Percentiles rank a stretch among this genome's conserved stretches.
These are phyloP conservation scores for Phytopythium aichiense DNA, from an alignment of 352 stramenopile species.

Conservation along the genomic window DNA sequence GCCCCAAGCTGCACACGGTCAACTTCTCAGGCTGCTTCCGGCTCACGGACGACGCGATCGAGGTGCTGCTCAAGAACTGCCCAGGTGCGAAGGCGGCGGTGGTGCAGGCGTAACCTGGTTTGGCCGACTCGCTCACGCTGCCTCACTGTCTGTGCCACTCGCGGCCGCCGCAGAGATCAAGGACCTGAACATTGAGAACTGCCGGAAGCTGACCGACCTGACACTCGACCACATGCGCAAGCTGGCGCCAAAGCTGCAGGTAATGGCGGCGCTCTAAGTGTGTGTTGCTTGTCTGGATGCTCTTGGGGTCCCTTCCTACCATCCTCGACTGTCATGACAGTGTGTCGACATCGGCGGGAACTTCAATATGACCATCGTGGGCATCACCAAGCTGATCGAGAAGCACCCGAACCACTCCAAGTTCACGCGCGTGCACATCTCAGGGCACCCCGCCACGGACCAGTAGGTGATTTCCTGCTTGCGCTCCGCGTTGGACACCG, in stretches of 20 bases:
- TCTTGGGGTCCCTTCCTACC: background rate
- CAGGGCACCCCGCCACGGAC: constrained; percentile 76
- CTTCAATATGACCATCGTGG: constrained; percentile 88
- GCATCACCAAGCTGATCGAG: constrained; percentile 87
- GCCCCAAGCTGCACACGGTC: constrained; percentile 80
- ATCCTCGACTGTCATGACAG: constrained; percentile 14
- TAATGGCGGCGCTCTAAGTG: constrained; percentile 8
- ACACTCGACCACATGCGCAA: constrained; percentile 78
- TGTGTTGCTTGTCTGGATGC: too few species aligned
- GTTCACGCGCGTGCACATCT: constrained; percentile 84
- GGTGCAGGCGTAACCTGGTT: too few species aligned
- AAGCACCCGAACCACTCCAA: constrained; percentile 89
- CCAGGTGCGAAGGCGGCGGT: constrained; percentile 25
- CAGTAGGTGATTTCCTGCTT: constrained; percentile 35
- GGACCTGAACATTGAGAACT: constrained; percentile 88
- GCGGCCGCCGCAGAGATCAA: constrained; percentile 58
- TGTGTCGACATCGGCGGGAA: constrained; percentile 84
- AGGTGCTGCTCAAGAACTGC: constrained; percentile 76
- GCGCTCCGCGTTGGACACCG: background rate
- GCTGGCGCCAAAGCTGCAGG: constrained; percentile 75
- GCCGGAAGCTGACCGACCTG: constrained; percentile 80
- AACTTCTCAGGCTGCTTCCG: constrained; percentile 88
- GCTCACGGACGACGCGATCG: constrained; percentile 83
- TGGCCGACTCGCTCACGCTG: background rate
- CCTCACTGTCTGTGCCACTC: background rate